These are phyloP conservation scores for Fusarium sp. DNA, from an alignment of 2,329 filamentous ascomycete species.

Conservation along the genomic window DNA sequence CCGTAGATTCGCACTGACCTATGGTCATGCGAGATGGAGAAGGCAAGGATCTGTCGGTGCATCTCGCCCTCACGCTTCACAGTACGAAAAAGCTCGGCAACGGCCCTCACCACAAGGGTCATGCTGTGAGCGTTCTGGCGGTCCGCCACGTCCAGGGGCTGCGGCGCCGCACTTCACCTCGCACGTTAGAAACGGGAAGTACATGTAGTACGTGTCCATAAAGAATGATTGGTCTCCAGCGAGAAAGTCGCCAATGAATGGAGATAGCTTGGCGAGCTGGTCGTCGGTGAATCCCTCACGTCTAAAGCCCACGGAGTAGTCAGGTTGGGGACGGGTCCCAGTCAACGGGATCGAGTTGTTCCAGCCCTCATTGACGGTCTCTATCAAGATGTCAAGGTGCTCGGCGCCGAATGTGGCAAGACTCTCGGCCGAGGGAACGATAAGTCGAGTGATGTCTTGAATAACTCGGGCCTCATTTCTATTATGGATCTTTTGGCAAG, in stretches of 20 bases:
- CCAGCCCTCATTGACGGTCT: not conserved
- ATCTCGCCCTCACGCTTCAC: constrained; percentile 53
- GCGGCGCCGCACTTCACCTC: constrained; percentile 60
- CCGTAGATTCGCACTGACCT: constrained; percentile 54
- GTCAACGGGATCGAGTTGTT: constrained; percentile 47
- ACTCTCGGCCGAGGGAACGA: constrained; percentile 54
- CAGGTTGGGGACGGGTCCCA: constrained; percentile 55
- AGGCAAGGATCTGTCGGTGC: constrained; percentile 57
- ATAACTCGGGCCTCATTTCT: constrained; percentile 54
- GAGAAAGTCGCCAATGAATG: constrained; percentile 52
- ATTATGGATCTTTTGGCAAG: constrained; percentile 49
- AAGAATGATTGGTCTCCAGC: constrained; percentile 54
- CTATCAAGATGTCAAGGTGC: not conserved
- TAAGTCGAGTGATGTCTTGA: constrained; percentile 50
- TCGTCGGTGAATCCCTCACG: constrained; percentile 56
- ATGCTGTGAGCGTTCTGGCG: constrained; percentile 57
- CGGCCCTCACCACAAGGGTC: constrained; percentile 53
- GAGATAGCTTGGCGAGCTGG: constrained; percentile 56
- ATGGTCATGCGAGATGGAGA: constrained; percentile 54
- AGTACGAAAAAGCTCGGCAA: constrained; percentile 54
- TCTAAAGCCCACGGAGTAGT: constrained; percentile 58
- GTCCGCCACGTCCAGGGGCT: constrained; percentile 53
- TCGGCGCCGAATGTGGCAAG: constrained; percentile 41
- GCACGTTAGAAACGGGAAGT: constrained; percentile 63
- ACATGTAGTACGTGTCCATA: constrained; percentile 60